A percentile compares a stretch with the other conserved stretches of the same genome.
Conservation (phyloP, 1,284 basidiomycete genomes). For the Ustilago cynodontis region DNA sequence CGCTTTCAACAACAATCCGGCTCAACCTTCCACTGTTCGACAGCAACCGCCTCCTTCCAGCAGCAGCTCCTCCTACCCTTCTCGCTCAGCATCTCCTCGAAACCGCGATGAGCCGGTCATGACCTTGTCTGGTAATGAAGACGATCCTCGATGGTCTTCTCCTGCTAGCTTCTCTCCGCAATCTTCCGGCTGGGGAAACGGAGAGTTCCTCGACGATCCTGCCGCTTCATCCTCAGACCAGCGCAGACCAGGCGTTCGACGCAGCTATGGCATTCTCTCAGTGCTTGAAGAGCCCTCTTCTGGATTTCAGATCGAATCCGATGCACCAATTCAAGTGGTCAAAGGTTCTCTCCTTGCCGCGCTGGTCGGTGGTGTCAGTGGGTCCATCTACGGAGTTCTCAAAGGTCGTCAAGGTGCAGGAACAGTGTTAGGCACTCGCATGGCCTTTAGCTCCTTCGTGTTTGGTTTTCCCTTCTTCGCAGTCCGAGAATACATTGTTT, state of each 20-base stretch:
- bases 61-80: not conserved
- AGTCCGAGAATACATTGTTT: constrained; percentile 41
- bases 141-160: constrained; percentile 46
- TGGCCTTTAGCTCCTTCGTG: constrained; percentile 42
- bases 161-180: constrained; percentile 34
- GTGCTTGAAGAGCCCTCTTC: constrained; percentile 27
- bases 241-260: not conserved
- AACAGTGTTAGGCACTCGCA: constrained; percentile 34
- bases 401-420: constrained; percentile 42
- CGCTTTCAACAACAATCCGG: not conserved
- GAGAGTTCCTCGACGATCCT: constrained; percentile 43
- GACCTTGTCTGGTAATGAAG: constrained; percentile 36
- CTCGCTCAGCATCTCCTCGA: constrained; percentile 6
- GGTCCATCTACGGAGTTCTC: constrained; percentile 45
- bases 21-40: not conserved
- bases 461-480: constrained; percentile 55
- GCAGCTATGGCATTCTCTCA: constrained; percentile 39
- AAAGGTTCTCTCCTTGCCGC: constrained; percentile 50
- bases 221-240: constrained; percentile 5
- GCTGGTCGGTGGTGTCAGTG: constrained; percentile 32
- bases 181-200: constrained; percentile 39
- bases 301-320: constrained; percentile 35
- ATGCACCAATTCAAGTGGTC: constrained; percentile 47
- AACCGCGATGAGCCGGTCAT: constrained; percentile 37
- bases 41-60: constrained; percentile 2